Base-by-base conservation (phyloP, 2,329 filamentous ascomycete genomes). In the Trichoderma polysporum region DNA sequence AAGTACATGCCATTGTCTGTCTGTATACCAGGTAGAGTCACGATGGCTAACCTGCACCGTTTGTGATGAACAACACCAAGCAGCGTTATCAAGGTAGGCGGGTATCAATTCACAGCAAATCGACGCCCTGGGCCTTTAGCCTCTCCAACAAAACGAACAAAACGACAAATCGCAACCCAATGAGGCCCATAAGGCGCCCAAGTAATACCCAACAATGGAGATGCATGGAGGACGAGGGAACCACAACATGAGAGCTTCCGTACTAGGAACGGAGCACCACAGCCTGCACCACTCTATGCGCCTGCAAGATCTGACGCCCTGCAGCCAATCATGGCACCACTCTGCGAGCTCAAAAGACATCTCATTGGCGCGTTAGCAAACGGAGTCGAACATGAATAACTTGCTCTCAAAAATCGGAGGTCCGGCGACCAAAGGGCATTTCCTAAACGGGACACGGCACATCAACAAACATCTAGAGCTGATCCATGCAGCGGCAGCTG, bases 201-300 rank as follows among this genome's bases (percentile, higher is more conserved):
- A 63, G 27, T n/a, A 63, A 56, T 56, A 64, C 61, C 61, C 50
- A 64, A 64, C 61, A 47, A 64, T 56, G 61, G 61, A 37, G 49
- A 64, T 63, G 50, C 47, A 37, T 39, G 31, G 31, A 15, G 22
- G 15, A 15, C 49, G 8, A 61, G 22, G n/a, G 31, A 61, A 29
- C 39, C 50, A 9, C 29, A 35, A 47, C 50, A 25, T 45, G 50
- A 56, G 50, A 64, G 61, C 61, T 56, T 63, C 49, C 60, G 35
- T 54, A 41, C 59, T 52, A 29, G 59, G 22, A 39, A 62, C 47
- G 47, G 47, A 52, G 59, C 47, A 62, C 47, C 17, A 13, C 47
- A n/a, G 31, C 22, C 59, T 29, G 59, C 60, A 63, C 13, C 22
- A 54, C 49, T 41, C n/a, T 33, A 45, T 45, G 60, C 53, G 33